Base-by-base conservation (phyloP, 1,139 yeast genomes). In the Yamadazyma diospyri region DNA sequence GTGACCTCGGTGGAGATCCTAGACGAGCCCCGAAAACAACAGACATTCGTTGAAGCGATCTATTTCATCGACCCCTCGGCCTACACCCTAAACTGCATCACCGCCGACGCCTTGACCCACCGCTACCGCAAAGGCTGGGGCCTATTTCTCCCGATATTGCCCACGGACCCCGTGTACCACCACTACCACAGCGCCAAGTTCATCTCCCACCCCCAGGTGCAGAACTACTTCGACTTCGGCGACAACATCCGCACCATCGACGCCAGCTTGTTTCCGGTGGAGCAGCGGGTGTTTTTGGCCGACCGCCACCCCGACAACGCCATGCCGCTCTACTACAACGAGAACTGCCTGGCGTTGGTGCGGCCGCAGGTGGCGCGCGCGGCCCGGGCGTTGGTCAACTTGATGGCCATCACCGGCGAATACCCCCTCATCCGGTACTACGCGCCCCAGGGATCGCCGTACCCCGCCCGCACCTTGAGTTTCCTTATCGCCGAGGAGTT, bases 361-460 rank as follows among this genome's bases (percentile, higher is more conserved):
- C 64, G 72, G 21, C 64, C 68, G 16, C 82, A 81, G 37, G 66
- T 87, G 16, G 61, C 68, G 19, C 59, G 61, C 35, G 78, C 85
- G 0, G 88, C 94, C 1, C 58, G 63, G 30, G 63, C 80, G 29
- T 62, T 92, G 47, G 78, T 87, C 22, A 78, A 81, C 43, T 50
- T 85, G 21, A 83, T 95, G 67, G 76, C 84, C 4, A 54, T 84
- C 7, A 77, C 94, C 2, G 95, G 94, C 10, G 97, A 89, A 51
- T 85, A 83, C 48, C 98, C 98, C 2, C 73, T 83, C 29, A 76
- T 92, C 21, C 69, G 98, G 42, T 87, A 78, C 57, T 79, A 77
- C 52, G 56, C 71, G 3, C 78, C 81, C 8, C 66, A 67, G 32
- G 69, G 72, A 15, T 53, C 62, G 2, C 43, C 43, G 24, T 61